Evolutionary conservation across 495 filamentous ascomycete species (phyloP).

Genomic region (Trichocladium uniseriatum): DNA sequence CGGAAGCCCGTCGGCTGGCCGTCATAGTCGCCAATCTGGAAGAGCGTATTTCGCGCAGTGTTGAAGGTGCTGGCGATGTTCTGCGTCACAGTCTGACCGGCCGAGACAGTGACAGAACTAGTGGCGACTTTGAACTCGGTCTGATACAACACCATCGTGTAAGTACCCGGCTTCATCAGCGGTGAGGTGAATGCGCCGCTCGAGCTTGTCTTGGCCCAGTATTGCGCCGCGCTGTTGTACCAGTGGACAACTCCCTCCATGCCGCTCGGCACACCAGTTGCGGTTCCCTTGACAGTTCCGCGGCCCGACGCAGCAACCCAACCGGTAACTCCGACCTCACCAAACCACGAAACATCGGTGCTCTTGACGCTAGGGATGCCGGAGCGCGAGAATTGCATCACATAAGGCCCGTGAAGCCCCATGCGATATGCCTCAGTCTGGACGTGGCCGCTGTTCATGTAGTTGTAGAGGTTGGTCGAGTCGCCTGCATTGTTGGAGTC

Average conservation of each 20-base stretch:
- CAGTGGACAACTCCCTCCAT: slow-evolving; percentile 54
- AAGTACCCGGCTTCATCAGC: slow-evolving; percentile 57
- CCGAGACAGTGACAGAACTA: slow-evolving; percentile 43
- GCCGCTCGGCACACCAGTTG: slow-evolving; percentile 38
- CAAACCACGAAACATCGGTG: slow-evolving; percentile 50
- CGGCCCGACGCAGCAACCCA: slow-evolving; percentile 46
- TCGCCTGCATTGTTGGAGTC: slow-evolving; percentile 51
- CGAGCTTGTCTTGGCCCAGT: slow-evolving; percentile 50
- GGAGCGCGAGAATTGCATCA: slow-evolving; percentile 50
- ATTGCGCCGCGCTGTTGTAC: slow-evolving; percentile 54
- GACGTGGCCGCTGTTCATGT: slow-evolving; percentile 58
- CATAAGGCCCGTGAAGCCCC: slow-evolving; percentile 61
- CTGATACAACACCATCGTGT: slow-evolving; percentile 59
- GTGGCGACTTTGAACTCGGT: slow-evolving; percentile 51
- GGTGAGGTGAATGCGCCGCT: slow-evolving; percentile 52
- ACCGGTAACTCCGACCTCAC: slow-evolving; percentile 46
- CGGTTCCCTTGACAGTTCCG: slow-evolving; percentile 52
- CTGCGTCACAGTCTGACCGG: slow-evolving; percentile 43
- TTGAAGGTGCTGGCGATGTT: slow-evolving; percentile 43
- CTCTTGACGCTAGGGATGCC: slow-evolving; percentile 43
- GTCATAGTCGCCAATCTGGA: slow-evolving; percentile 56
- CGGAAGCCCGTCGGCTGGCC: slow-evolving; percentile 55
- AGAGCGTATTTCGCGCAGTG: slow-evolving; percentile 40
- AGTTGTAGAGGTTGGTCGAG: slow-evolving; percentile 55
- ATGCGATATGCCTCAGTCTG: slow-evolving; percentile 53